phyloP scores from a whole-genome alignment of 192 early-diverging fungal genomes.

The Gorgonomyces haynaldii region DNA sequence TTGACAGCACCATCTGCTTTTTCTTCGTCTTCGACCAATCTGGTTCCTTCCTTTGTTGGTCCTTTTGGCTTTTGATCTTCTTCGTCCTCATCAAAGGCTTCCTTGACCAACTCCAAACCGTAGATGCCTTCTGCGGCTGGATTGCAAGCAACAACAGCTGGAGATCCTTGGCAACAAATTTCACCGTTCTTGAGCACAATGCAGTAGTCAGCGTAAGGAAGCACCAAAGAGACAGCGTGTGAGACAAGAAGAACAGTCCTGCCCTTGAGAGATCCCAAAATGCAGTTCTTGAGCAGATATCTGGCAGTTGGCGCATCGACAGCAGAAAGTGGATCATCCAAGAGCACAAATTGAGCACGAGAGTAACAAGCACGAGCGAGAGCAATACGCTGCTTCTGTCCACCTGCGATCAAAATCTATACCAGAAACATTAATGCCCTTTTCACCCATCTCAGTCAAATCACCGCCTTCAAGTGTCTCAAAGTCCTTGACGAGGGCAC shows the following conservation, averaged over 20 bases:
- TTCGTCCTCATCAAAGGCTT: slow-evolving; percentile 7
- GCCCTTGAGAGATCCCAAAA: slow-evolving; percentile 59
- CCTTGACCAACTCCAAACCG: slow-evolving; percentile 2
- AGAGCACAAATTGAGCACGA: slow-evolving; percentile 52
- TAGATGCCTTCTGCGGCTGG: slow-evolving; percentile 9
- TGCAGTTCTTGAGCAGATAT: slow-evolving; percentile 68
- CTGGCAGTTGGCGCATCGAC: slow-evolving; percentile 91
- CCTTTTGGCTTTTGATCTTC: slow-evolving; percentile 3
- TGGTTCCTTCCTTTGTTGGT: slow-evolving; percentile 13
- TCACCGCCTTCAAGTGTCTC: slow-evolving; percentile 77
- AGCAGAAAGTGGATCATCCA: slow-evolving; percentile 84
- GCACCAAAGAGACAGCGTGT: slow-evolving; percentile 43
- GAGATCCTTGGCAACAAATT: slow-evolving; percentile 15
- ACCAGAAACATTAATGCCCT: slow-evolving; percentile 46
- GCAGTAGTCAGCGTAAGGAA: slow-evolving; percentile 28
- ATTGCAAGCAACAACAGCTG: slow-evolving; percentile 14
- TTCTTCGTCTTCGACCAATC: slow-evolving; percentile 30
- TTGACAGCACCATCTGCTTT: slow-evolving; percentile 23
- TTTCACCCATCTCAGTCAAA: slow-evolving; percentile 72
- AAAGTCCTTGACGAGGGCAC: slow-evolving; percentile 79
- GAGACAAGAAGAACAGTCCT: slow-evolving; percentile 86
- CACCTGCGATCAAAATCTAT: slow-evolving; percentile 60
- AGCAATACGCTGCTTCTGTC: slow-evolving; percentile 35
- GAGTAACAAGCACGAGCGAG: slow-evolving; percentile 68
- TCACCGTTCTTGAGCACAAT: slow-evolving; percentile 29